Evolutionary conservation across 2,329 filamentous ascomycete genomes (phyloP), one percentile per base, ranked within the genome.

Genomic region (Fusarium nodosum): DNA sequence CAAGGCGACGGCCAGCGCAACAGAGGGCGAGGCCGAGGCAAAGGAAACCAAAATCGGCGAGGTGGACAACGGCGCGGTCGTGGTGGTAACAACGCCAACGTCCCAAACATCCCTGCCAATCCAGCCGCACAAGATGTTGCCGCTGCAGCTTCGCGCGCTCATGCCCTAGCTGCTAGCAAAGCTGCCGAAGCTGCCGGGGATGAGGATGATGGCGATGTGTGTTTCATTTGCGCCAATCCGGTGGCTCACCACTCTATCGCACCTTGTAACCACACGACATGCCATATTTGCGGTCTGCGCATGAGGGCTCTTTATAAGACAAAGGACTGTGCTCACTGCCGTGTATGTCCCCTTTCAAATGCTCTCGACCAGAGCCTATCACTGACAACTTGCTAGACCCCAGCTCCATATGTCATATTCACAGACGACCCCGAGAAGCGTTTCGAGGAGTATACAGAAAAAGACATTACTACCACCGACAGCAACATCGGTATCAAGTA

Each of bases 171-270:
- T 18, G 64, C 58, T 4, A 61, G 58, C 36, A 66, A 73, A 54
- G 70, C 73, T 11, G 65, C 75, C 42, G 74, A 65, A 51, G 76
- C 50, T 34, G 48, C 72, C 51, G 76, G 79, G 64, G 82, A 87
- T 48, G 87, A 87, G 48, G 87, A 86, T 30, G 91, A 94, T 58
- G 90, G 86, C 28, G 94, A 97, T 67, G 87, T 97, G 65, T 99
- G 96, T 87, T 98, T 98, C 81, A 99, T 99, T 76, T 99, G 96
- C 81, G 95, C 96, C 59, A 97, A 94, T 70, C 88, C 91, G 3
- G 91, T 99, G 48, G 89, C 92, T 50, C 94, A 98, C 82, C 90
- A 93, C 74, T 92, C 94, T 12, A 89, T 99, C 69, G 90, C 94
- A 33, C 95, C 96, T 22, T 99, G 96, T 82, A 98, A 97, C 79